Conservation (phyloP, 441 rosid species). For the California macrophylla region DNA sequence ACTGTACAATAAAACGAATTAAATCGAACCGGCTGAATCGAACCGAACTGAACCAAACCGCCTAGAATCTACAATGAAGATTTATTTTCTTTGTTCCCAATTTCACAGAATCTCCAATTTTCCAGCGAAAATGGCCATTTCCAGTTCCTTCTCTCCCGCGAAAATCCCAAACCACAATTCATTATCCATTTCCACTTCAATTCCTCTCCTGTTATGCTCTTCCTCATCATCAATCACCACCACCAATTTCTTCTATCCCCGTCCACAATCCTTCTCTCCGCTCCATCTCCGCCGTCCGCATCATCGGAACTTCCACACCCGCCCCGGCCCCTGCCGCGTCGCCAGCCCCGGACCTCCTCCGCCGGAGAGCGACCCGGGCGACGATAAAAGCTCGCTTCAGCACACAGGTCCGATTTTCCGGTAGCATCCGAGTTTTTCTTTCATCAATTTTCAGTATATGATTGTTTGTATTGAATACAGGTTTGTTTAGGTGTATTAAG, state of each 20-base stretch:
- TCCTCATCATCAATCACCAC: neutral
- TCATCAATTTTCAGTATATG: neutral
- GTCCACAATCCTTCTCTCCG: neutral
- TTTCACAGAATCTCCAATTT: neutral
- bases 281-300: neutral
- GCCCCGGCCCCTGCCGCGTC: neutral
- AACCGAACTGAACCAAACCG: no score
- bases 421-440: neutral
- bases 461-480: neutral
- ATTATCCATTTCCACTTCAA: neutral
- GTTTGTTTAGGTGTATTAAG: neutral
- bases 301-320: neutral
- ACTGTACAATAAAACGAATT: no score
- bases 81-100: no score
- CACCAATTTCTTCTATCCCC: neutral
- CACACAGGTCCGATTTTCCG: neutral
- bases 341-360: neutral
- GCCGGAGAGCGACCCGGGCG: neutral
- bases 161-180: neutral
- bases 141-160: constrained; percentile 1
- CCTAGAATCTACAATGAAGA: no score
- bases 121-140: neutral
- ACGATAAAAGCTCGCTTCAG: constrained; percentile 3
- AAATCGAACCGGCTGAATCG: no score
- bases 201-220: neutral